Percentiles rank a stretch among this genome's conserved stretches.
Conservation (phyloP, 345 rosid genomes). For the Nephelium lappaceum region DNA sequence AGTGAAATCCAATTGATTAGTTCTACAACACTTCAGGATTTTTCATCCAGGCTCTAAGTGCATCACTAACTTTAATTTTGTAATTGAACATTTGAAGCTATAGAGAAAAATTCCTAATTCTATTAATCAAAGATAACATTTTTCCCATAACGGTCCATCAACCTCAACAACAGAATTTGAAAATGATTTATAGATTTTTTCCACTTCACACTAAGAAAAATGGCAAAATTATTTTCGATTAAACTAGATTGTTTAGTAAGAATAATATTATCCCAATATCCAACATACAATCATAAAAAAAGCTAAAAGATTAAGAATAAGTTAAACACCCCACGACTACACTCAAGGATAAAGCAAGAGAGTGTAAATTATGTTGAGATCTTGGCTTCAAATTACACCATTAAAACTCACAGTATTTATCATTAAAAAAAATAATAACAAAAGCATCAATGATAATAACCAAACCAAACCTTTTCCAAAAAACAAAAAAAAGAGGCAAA, state of each 20-base stretch:
- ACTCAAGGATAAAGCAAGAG: neutral
- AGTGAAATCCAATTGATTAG: conserved; percentile 79
- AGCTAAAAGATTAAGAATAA: neutral
- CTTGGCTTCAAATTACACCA: neutral
- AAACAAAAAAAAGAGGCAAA: neutral
- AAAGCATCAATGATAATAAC: conserved; percentile 4
- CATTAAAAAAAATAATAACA: neutral
- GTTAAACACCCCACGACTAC: neutral
- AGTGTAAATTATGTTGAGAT: neutral
- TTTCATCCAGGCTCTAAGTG: conserved; percentile 85
- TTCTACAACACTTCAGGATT: conserved; percentile 72
- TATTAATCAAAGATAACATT: neutral
- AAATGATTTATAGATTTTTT: neutral
- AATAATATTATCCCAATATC: neutral
- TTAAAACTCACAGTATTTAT: neutral
- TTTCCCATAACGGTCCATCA: neutral
- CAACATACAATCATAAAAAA: neutral
- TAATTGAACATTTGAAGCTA: conserved; percentile 71
- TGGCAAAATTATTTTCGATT: neutral
- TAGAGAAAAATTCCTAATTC: neutral
- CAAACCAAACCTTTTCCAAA: neutral
- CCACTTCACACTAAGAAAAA: neutral
- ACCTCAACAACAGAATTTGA: neutral
- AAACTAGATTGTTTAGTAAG: neutral
- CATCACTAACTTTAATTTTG: conserved; percentile 74